Base-by-base conservation (phyloP, 2,329 filamentous ascomycete species). In the Elsinoe batatas region DNA sequence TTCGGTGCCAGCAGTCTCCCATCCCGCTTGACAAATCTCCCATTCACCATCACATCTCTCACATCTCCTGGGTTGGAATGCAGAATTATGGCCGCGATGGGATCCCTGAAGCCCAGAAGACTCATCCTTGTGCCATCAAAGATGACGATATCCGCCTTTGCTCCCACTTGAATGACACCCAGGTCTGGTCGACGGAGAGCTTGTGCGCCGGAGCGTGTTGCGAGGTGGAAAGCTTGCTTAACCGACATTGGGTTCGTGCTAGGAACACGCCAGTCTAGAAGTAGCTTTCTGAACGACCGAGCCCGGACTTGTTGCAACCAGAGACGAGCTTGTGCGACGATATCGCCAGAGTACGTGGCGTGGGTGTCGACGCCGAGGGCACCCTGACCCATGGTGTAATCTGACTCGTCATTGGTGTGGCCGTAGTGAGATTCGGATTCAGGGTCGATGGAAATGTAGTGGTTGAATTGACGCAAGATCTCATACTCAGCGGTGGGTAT, bases 391-490 rank as follows among this genome's bases (percentile, higher is more conserved):
- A 72, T 71, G 26, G 76, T 67, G 7, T 69, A 63, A 54, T 75
- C 69, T 15, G 67, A 70, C 36, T 65, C 62, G 1, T 71, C 69
- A 57, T 81, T 76, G 0, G 67, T 69, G 60, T 79, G 77, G n/a
- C 79, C 79, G 64, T 76, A 81, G 63, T 80, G 77, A 71, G 79
- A 75, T 61, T 82, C 79, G 0, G 76, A 79, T 61, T 83, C 80
- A 1, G 79, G 78, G 0, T 80, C 82, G 57, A 78, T 78, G 53
- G 77, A 78, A 40, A 82, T 65, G 65, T 76, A 76, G 51, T 80
- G 74, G 64, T 81, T 76, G 1, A 72, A 72, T 0, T 65, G 58
- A 10, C 76, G 75, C 0, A 82, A 71, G 0, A 79, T 67, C 1
- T 49, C 26, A 26, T 49, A 49, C 13, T 33, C 26, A 15, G 18